Conservation (phyloP, 169 alveolate species). For the Plasmodium relictum region DNA sequence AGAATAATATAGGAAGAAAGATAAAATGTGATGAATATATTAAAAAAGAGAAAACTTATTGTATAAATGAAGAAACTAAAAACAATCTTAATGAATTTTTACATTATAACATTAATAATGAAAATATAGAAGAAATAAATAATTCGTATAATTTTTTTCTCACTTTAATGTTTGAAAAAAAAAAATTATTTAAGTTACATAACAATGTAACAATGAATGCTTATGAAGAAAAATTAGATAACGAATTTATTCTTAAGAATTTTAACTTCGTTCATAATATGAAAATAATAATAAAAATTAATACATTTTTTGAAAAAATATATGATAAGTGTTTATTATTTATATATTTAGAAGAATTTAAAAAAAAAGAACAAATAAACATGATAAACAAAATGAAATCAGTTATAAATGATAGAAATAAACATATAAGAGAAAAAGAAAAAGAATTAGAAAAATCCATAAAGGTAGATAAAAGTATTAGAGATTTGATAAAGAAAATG, state of each 20-base stretch:
- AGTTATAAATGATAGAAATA: conserved; percentile 23
- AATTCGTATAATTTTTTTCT: too few relatives aligned
- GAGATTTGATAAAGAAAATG: conserved; percentile 16
- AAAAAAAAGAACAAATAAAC: conserved; percentile 23
- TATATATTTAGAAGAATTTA: conserved; percentile 20
- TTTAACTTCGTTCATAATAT: background rate
- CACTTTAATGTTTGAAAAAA: background rate
- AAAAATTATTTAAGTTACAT: background rate
- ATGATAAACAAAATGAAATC: conserved; percentile 10
- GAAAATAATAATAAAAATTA: background rate
- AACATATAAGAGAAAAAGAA: conserved; percentile 6
- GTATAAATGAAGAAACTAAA: background rate
- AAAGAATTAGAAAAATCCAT: conserved; percentile 25
- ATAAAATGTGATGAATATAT: background rate
- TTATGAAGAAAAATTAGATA: background rate
- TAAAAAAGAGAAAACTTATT: background rate
- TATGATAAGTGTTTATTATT: conserved; percentile 8
- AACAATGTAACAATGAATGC: background rate
- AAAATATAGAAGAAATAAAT: background rate
- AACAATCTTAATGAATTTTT: background rate
- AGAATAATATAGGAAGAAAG: background rate
- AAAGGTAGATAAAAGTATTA: conserved; percentile 35
- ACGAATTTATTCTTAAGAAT: background rate
- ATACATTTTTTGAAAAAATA: background rate
- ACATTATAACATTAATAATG: background rate